Percentiles rank a stretch among this genome's conserved stretches.
These are phyloP conservation scores for Cubamyces sp. DNA, from an alignment of 768 basidiomycete genomes.

Conservation along the genomic window DNA sequence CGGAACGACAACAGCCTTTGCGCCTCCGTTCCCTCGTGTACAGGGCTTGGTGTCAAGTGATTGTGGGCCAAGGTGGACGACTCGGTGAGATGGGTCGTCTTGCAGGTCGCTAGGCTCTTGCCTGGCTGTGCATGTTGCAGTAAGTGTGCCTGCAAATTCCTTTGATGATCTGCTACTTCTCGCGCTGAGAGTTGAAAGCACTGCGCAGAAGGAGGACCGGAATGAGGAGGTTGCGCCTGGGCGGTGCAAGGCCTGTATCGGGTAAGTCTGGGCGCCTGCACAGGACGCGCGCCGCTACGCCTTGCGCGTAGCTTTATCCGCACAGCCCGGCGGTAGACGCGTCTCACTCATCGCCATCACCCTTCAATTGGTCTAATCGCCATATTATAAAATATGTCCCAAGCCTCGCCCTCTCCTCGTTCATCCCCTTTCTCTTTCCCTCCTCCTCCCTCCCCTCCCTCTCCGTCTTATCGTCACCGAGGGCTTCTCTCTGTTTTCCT, in stretches of 20 bases:
- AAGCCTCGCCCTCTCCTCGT: not conserved
- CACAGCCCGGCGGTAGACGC: conserved; percentile 12
- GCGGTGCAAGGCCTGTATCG: conserved; percentile 8
- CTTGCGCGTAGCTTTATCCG: conserved; percentile 14
- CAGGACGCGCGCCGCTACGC: not conserved
- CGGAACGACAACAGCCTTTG: conserved; percentile 4
- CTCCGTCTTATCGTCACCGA: conserved; percentile 11
- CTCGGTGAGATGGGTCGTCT: not conserved
- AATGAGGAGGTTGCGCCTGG: not conserved
- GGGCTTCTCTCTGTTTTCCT: conserved; percentile 6
- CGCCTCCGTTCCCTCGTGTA: conserved; percentile 1
- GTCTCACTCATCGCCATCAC: conserved; percentile 18
- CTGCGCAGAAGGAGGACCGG: too few species aligned
- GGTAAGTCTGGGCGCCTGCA: conserved; percentile 8
- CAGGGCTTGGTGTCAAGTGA: not conserved
- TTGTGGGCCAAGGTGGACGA: not conserved
- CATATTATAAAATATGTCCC: conserved; percentile 11
- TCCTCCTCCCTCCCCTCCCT: not conserved
- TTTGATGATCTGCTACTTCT: too few species aligned
- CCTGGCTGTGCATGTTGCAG: too few species aligned
- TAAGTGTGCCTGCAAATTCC: too few species aligned
- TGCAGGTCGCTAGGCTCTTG: not conserved
- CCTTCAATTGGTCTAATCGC: not conserved
- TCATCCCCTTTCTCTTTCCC: conserved; percentile 3
- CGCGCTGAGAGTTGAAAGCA: not conserved